A percentile compares a stretch with the other conserved stretches of the same genome.
phyloP scores from a whole-genome alignment of 352 stramenopile genomes.

The Plasmopara halstedii region DNA sequence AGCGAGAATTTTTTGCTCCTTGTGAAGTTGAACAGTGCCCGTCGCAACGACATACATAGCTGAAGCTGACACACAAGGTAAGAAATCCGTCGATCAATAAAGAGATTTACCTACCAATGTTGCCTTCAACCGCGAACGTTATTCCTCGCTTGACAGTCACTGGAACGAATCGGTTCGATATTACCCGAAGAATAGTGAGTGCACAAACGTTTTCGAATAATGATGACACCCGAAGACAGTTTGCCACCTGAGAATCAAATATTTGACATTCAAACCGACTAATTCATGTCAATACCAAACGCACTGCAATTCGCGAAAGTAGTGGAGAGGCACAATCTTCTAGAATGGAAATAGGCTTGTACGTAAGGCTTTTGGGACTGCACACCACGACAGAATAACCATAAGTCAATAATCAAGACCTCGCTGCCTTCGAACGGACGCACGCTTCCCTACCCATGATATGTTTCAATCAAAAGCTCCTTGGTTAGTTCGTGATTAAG shows the following conservation, averaged over 20 bases:
- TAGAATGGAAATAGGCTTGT: constrained; percentile 35
- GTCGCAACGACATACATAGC: constrained; percentile 73
- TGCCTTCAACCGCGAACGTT: constrained; percentile 57
- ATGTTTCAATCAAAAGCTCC: constrained; percentile 70
- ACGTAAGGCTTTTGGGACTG: constrained; percentile 44
- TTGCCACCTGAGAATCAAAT: constrained; percentile 44
- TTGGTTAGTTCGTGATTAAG: constrained; percentile 55
- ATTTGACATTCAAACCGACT: not conserved
- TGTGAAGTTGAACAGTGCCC: constrained; percentile 72
- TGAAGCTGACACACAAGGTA: constrained; percentile 29
- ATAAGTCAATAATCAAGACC: constrained; percentile 4
- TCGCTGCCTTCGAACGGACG: not conserved
- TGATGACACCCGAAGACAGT: constrained; percentile 68
- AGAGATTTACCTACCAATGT: constrained; percentile 32
- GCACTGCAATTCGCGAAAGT: constrained; percentile 67
- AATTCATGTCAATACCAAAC: not conserved
- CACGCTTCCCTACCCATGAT: constrained; percentile 30
- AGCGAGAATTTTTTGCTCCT: constrained; percentile 52
- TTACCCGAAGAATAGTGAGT: constrained; percentile 62
- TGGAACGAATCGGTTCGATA: constrained; percentile 75
- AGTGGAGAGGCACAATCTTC: constrained; percentile 37
- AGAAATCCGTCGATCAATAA: no score
- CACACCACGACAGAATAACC: constrained; percentile 11
- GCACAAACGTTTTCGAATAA: constrained; percentile 78
- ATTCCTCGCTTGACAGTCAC: constrained; percentile 36